A percentile compares a stretch with the other conserved stretches of the same genome.
phyloP scores from a whole-genome alignment of 768 basidiomycete species.

The Collybia sordida region DNA sequence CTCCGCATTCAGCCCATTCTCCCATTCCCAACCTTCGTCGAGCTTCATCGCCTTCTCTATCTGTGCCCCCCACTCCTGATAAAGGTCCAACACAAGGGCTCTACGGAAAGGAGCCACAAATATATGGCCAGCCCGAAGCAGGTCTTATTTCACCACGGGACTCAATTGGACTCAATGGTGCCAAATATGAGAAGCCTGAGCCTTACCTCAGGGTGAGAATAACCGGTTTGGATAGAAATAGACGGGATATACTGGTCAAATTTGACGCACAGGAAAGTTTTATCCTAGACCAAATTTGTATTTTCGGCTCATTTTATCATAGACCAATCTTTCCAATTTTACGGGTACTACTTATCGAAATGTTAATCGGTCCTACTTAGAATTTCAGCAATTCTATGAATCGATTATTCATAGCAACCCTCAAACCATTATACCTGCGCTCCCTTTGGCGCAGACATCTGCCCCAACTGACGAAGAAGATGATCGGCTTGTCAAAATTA shows the following conservation, averaged over 20 bases:
- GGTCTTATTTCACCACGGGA: slow-evolving; percentile 79
- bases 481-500: slow-evolving; percentile 91
- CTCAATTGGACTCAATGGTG: slow-evolving; percentile 65
- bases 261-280: slow-evolving; percentile 88
- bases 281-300: neutral
- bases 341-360: slow-evolving; percentile 88
- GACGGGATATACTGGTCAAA: slow-evolving; percentile 90
- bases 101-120: slow-evolving; percentile 80
- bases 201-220: slow-evolving; percentile 90
- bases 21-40: slow-evolving; percentile 72
- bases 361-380: slow-evolving; percentile 91
- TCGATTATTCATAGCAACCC: slow-evolving; percentile 88
- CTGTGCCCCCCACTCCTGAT: slow-evolving; percentile 45
- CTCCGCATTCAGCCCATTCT: slow-evolving; percentile 70
- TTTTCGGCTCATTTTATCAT: slow-evolving; percentile 9
- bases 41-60: slow-evolving; percentile 43
- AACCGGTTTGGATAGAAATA: slow-evolving; percentile 89
- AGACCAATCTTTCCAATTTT: slow-evolving; percentile 96
- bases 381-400: slow-evolving; percentile 94
- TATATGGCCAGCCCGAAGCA: slow-evolving; percentile 83
- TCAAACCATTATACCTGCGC: slow-evolving; percentile 93
- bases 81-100: slow-evolving; percentile 54
- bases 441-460: slow-evolving; percentile 95
- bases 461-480: slow-evolving; percentile 98
- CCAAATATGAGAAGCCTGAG: slow-evolving; percentile 70